These are phyloP conservation scores for Iris pallida DNA, from an alignment of 116 monocot species.

Conservation along the genomic window DNA sequence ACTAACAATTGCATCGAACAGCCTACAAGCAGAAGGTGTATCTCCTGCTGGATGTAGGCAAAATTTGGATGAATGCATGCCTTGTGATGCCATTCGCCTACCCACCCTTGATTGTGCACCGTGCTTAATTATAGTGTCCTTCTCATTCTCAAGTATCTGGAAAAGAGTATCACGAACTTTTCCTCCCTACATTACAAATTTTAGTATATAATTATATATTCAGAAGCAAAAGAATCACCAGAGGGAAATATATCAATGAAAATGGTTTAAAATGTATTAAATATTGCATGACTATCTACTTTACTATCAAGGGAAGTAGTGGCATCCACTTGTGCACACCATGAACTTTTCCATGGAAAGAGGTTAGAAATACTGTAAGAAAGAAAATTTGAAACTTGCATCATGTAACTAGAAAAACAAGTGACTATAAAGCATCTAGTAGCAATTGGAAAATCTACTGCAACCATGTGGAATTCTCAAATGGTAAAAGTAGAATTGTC, in stretches of 20 bases:
- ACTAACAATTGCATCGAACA: slow-evolving; percentile 95
- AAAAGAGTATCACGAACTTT: slow-evolving; percentile 87
- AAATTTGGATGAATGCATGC: slow-evolving; percentile 95
- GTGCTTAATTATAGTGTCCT: slow-evolving; percentile 80
- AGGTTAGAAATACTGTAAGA: no score
- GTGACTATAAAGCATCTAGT: no score
- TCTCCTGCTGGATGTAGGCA: slow-evolving; percentile 95
- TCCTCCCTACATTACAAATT: slow-evolving; percentile 55
- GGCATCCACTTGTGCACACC: background rate
- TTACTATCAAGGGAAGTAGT: background rate
- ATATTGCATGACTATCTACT: background rate
- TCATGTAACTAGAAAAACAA: no score
- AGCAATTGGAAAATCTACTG: no score
- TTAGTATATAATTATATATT: background rate
- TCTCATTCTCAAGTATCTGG: slow-evolving; percentile 71
- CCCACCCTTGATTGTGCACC: slow-evolving; percentile 93
- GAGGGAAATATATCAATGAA: background rate
- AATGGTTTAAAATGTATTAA: background rate
- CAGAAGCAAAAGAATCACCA: background rate
- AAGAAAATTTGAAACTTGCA: no score
- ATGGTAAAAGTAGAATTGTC: no score
- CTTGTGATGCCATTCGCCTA: slow-evolving; percentile 70
- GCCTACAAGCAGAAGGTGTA: slow-evolving; percentile 89
- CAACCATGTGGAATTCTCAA: no score
- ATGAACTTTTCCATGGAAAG: background rate